These are phyloP conservation scores for Euphorbia schlechtendalii DNA, from an alignment of 441 rosid genomes.

Conservation along the genomic window DNA sequence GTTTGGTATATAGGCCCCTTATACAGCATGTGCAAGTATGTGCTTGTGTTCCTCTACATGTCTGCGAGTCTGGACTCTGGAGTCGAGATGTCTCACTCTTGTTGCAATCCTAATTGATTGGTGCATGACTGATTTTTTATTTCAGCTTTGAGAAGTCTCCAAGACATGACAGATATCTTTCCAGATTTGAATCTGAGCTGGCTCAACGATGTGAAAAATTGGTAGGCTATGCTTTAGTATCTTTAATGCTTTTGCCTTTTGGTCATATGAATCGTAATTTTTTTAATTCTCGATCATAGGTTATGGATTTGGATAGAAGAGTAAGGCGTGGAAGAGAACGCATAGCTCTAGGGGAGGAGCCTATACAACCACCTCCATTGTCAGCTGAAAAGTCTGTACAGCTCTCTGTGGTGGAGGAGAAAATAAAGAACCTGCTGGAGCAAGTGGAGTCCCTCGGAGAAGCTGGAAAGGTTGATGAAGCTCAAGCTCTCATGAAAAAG, in stretches of 20 bases:
- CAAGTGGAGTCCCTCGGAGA: slow-evolving; percentile 98
- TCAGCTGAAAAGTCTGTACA: slow-evolving; percentile 82
- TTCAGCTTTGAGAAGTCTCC: slow-evolving; percentile 89
- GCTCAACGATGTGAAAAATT: slow-evolving; percentile 85
- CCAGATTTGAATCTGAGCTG: slow-evolving; percentile 92
- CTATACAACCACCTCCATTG: slow-evolving; percentile 60
- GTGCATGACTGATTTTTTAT: slow-evolving; percentile 21
- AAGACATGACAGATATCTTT: slow-evolving; percentile 60
- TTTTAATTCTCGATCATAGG: slow-evolving; percentile 34
- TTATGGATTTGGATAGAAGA: slow-evolving; percentile 89
- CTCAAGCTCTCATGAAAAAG: slow-evolving; percentile 99
- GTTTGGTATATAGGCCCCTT: background rate
- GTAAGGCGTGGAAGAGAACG: slow-evolving; percentile 97
- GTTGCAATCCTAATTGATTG: slow-evolving; percentile 10
- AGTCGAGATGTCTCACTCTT: background rate
- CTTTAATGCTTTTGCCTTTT: too few species aligned
- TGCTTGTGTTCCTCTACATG: background rate
- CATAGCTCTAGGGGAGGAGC: slow-evolving; percentile 81
- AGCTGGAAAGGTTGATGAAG: slow-evolving; percentile 97
- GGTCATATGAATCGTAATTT: too few species aligned
- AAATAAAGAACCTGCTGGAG: slow-evolving; percentile 79
- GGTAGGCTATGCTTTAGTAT: slow-evolving; percentile 58
- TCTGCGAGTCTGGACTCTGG: background rate
- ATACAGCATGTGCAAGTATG: background rate
- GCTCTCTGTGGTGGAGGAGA: slow-evolving; percentile 78